These are phyloP conservation scores for Sclerotinia trifoliorum DNA, from an alignment of 2,329 filamentous ascomycete species.

Conservation along the genomic window DNA sequence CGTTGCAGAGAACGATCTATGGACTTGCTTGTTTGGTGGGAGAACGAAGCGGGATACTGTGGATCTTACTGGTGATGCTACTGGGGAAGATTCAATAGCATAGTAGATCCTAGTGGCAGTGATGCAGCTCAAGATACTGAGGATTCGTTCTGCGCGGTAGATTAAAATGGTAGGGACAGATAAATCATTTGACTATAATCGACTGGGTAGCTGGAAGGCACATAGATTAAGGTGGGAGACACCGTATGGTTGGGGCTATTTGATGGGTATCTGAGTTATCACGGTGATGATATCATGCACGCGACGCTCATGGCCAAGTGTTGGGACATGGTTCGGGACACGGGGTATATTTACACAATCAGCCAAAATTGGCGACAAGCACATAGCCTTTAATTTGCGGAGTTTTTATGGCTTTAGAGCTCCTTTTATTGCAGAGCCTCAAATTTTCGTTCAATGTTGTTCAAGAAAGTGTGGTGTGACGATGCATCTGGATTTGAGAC, in stretches of 20 bases:
- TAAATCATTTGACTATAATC: not conserved
- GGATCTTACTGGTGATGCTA: not conserved
- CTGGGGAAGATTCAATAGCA: not conserved
- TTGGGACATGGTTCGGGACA: not conserved
- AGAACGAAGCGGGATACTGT: slow-evolving; percentile 12
- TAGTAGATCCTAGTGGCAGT: not conserved
- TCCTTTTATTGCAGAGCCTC: too few relatives aligned
- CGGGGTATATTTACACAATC: not conserved
- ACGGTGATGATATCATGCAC: not conserved
- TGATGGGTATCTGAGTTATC: not conserved
- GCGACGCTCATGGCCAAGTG: not conserved
- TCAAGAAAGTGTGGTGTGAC: too few relatives aligned
- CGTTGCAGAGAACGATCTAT: slow-evolving; percentile 75
- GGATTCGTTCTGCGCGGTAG: too few relatives aligned
- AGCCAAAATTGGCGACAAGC: not conserved
- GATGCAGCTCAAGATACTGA: too few relatives aligned
- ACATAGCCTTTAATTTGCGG: not conserved
- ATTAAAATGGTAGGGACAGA: not conserved
- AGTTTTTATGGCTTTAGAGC: not conserved
- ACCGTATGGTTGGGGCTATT: not conserved
- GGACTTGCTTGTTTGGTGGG: slow-evolving; percentile 82
- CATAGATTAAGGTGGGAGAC: not conserved
- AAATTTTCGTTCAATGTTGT: too few relatives aligned
- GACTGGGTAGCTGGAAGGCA: not conserved
- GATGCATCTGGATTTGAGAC: not conserved